These are phyloP conservation scores for Dentipellis sp. DNA, from an alignment of 768 basidiomycete genomes.

Conservation along the genomic window DNA sequence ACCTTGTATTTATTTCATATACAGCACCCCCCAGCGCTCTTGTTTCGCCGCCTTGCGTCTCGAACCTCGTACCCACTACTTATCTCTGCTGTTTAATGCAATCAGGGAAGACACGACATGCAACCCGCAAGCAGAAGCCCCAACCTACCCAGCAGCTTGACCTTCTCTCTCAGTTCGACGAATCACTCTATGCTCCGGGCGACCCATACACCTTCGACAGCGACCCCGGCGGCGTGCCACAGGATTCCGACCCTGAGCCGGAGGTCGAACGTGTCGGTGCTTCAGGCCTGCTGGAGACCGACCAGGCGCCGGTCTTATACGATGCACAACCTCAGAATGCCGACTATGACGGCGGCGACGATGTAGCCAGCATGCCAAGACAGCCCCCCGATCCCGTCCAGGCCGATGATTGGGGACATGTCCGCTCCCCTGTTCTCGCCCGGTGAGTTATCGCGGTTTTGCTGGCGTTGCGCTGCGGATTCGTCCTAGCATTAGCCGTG, in stretches of 20 bases:
- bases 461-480: background rate
- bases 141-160: conserved; percentile 6
- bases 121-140: conserved; percentile 4
- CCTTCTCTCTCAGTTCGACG: conserved; percentile 9
- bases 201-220: background rate
- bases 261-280: background rate
- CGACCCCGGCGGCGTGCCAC: background rate
- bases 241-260: background rate
- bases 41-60: background rate
- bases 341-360: background rate
- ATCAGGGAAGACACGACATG: conserved; percentile 8
- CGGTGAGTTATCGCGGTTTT: conserved; percentile 7
- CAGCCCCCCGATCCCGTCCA: background rate
- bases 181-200: background rate
- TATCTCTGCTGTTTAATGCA: conserved; percentile 10
- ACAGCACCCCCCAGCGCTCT: background rate
- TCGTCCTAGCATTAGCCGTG: too few relatives aligned
- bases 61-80: background rate
- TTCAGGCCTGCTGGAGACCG: background rate
- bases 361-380: background rate
- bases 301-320: background rate
- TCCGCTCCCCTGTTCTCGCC: conserved; percentile 14
- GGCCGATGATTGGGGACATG: conserved; percentile 5
- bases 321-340: background rate
- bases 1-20: background rate